Base-by-base conservation (phyloP, 2,329 filamentous ascomycete species). In the Lizonia empirigonia region DNA sequence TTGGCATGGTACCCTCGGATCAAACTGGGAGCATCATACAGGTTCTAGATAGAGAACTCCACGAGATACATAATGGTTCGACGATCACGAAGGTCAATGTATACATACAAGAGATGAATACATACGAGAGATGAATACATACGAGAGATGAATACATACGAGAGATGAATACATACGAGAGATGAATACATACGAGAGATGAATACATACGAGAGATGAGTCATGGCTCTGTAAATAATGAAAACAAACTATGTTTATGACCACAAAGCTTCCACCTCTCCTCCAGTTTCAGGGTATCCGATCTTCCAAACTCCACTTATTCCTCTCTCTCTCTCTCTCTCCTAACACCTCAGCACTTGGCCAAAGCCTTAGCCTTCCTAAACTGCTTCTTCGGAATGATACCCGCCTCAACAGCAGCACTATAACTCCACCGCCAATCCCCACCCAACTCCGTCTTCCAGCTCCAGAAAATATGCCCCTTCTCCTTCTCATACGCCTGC, bases 401-500 rank as follows among this genome's bases (percentile, higher is more conserved):
- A 1, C 49, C 49, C 41, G 41, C 41, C 15, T 46, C 49, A 5
- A 52, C 41, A 18, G 49, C 49, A 10, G 7, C 41, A 20, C 74
- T 64, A 56, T 82, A 82, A 55, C 76, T 76, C 80, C 79, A 82
- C 9, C 78, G 64, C 68, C 76, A 80, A 59, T 81, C 77, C 2
- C 30, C 42, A 72, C 74, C 48, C 58, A 77, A 16, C 63, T 82
- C 64, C 1, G 68, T 65, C 68, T 85, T 86, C 83, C 83, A 86
- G 0, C 77, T 77, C 83, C 84, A 86, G 61, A 84, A 86, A 5
- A 83, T 67, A 82, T 82, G 85, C 0, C 82, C 82, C 9, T 74
- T 73, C 6, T 75, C 71, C 45, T 75, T 76, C 70, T 86, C 83
- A 60, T 84, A 86, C 0, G 77, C 69, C 32, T 76, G 72, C 0